A percentile compares a stretch with the other conserved stretches of the same genome.
These are phyloP conservation scores for Xylariales sp. DNA, from an alignment of 2,329 filamentous ascomycete genomes.

Conservation along the genomic window DNA sequence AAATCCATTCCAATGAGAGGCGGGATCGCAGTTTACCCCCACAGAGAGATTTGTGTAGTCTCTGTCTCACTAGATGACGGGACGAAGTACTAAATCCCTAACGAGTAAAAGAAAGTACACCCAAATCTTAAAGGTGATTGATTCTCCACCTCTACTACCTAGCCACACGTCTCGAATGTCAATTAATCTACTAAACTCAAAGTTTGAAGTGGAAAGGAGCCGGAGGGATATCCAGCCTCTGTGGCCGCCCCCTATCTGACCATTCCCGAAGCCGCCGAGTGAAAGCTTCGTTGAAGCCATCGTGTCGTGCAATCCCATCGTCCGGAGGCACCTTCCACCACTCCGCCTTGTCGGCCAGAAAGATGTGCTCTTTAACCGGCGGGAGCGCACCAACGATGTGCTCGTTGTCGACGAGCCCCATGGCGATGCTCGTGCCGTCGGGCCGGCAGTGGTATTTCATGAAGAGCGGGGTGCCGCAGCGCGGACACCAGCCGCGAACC, in stretches of 20 bases:
- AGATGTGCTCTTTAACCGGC: constrained; percentile 11
- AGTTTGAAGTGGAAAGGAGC: constrained; percentile 9
- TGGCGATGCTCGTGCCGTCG: constrained; percentile 19
- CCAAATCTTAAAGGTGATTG: not conserved
- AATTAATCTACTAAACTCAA: not conserved
- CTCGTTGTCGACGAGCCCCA: constrained; percentile 18
- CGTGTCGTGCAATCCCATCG: not conserved
- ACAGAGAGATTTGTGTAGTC: not conserved
- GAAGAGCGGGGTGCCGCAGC: constrained; percentile 8
- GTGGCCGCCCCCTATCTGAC: not conserved
- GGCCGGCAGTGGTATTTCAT: constrained; percentile 22
- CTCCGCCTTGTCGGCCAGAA: not conserved
- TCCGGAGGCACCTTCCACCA: not conserved
- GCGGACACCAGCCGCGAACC: constrained; percentile 12
- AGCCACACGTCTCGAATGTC: not conserved
- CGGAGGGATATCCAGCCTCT: not conserved
- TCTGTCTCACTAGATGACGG: no score
- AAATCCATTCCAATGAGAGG: not conserved
- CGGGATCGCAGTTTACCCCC: not conserved
- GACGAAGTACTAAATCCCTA: not conserved
- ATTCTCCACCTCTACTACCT: not conserved
- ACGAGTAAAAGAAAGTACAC: not conserved
- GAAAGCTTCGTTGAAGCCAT: constrained; percentile 4
- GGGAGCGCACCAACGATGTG: constrained; percentile 5
- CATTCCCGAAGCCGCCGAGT: constrained; percentile 11